Conservation (phyloP, 1,284 basidiomycete genomes). For the Cryptococcus jaspeensis region DNA sequence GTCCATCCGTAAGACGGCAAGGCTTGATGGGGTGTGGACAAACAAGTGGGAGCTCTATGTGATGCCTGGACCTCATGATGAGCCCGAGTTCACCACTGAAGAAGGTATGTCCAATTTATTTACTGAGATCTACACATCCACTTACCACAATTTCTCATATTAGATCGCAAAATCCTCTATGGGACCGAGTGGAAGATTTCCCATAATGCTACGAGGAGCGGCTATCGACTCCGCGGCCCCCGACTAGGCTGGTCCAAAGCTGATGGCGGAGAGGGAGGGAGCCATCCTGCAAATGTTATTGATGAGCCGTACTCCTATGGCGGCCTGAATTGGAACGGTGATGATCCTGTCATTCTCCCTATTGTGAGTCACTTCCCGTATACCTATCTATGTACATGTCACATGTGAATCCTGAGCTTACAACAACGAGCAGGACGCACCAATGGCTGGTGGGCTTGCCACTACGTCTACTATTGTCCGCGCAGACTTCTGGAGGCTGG, state of each 20-base stretch:
- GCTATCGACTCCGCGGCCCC: slow-evolving; percentile 50
- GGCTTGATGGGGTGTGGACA: slow-evolving; percentile 25
- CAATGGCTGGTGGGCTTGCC: slow-evolving; percentile 30
- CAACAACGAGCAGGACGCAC: slow-evolving; percentile 34
- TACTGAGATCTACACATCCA: background rate
- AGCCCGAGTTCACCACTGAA: slow-evolving; percentile 59
- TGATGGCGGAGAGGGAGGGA: slow-evolving; percentile 67
- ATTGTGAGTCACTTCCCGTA: slow-evolving; percentile 46
- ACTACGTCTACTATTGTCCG: slow-evolving; percentile 31
- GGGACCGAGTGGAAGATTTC: slow-evolving; percentile 40
- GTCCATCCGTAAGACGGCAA: slow-evolving; percentile 15
- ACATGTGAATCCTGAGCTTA: background rate
- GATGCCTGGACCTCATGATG: slow-evolving; percentile 65
- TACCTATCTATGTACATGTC: too few species aligned
- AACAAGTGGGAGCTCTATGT: slow-evolving; percentile 59
- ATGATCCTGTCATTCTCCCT: slow-evolving; percentile 67
- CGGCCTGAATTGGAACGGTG: slow-evolving; percentile 64
- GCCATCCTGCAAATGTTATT: slow-evolving; percentile 69
- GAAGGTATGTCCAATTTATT: slow-evolving; percentile 51
- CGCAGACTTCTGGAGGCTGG: slow-evolving; percentile 43
- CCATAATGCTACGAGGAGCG: slow-evolving; percentile 44
- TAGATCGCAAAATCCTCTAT: slow-evolving; percentile 35
- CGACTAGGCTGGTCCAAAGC: slow-evolving; percentile 62
- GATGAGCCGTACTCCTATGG: slow-evolving; percentile 67
- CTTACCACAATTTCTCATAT: background rate